These are phyloP conservation scores for Alternaria arbusti DNA, from an alignment of 2,329 filamentous ascomycete species.

Conservation along the genomic window DNA sequence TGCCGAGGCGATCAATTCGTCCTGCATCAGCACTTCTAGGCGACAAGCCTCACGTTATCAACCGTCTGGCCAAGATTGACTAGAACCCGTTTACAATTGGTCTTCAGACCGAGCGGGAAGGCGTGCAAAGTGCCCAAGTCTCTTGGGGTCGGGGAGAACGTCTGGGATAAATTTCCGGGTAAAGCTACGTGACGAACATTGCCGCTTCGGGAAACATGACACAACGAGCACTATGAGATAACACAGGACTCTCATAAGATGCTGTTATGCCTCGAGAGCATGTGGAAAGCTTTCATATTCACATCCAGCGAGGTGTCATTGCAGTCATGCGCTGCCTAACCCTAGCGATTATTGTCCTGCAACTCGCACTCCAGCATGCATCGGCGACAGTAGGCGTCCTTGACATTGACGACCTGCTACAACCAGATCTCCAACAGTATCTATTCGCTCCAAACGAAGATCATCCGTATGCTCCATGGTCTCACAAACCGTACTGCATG, in stretches of 20 bases:
- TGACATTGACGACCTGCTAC: slow-evolving; percentile 20
- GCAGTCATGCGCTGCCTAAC: background rate
- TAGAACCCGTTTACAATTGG: background rate
- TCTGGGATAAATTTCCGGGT: slow-evolving; percentile 12
- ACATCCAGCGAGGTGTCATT: background rate
- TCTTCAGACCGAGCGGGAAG: no score
- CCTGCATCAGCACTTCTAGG: background rate
- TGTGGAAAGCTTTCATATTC: background rate
- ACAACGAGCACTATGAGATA: background rate
- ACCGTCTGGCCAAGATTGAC: background rate
- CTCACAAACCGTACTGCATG: slow-evolving; percentile 23
- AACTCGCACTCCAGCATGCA: background rate
- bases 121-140: slow-evolving; percentile 10
- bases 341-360: background rate
- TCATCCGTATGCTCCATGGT: slow-evolving; percentile 10
- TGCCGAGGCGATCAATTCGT: background rate
- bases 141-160: slow-evolving; percentile 1
- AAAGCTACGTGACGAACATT: background rate
- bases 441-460: background rate
- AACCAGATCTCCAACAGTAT: slow-evolving; percentile 1
- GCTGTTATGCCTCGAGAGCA: no score
- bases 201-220: background rate
- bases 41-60: background rate
- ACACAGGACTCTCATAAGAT: background rate
- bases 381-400: slow-evolving; percentile 18